Conservation (phyloP, 1,284 basidiomycete species). For the Bothia castanella region DNA sequence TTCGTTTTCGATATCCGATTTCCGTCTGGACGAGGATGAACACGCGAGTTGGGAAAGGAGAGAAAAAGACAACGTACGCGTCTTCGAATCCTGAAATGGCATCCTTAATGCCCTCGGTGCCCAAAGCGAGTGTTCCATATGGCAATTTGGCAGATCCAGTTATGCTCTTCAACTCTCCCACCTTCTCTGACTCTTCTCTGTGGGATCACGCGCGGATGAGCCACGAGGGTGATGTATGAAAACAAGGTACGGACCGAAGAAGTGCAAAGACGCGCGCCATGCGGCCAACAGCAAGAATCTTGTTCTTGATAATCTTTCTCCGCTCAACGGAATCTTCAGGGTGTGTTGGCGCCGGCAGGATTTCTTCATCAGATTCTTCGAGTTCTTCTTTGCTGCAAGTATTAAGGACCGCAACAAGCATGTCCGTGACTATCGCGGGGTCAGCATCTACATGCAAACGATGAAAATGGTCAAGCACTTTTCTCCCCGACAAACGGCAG, state of each 20-base stretch:
- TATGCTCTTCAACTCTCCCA: constrained; percentile 94
- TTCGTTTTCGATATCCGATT: constrained; percentile 99
- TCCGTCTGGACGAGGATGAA: constrained; percentile 55
- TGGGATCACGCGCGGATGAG: constrained; percentile 1
- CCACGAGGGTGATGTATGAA: not conserved
- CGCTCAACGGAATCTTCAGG: constrained; percentile 67
- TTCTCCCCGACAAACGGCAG: constrained; percentile 92
- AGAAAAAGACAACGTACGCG: constrained; percentile 60
- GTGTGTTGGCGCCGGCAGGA: constrained; percentile 33
- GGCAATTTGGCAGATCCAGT: constrained; percentile 78
- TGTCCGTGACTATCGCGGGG: constrained; percentile 74
- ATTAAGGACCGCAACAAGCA: constrained; percentile 92
- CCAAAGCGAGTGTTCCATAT: constrained; percentile 83
- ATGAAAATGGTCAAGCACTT: constrained; percentile 51
- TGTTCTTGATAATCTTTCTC: constrained; percentile 89
- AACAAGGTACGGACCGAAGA: constrained; percentile 63
- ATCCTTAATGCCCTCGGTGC: constrained; percentile 94
- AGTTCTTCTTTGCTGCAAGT: constrained; percentile 94
- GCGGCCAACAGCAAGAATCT: constrained; percentile 96
- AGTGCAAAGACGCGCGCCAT: constrained; percentile 96
- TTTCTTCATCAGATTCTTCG: constrained; percentile 74
- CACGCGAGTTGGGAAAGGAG: not conserved
- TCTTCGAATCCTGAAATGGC: constrained; percentile 93
- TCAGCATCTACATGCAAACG: not conserved
- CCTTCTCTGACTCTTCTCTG: constrained; percentile 96